Conservation (phyloP, 1,139 yeast genomes). For the Zygosaccharomyces sapae region DNA sequence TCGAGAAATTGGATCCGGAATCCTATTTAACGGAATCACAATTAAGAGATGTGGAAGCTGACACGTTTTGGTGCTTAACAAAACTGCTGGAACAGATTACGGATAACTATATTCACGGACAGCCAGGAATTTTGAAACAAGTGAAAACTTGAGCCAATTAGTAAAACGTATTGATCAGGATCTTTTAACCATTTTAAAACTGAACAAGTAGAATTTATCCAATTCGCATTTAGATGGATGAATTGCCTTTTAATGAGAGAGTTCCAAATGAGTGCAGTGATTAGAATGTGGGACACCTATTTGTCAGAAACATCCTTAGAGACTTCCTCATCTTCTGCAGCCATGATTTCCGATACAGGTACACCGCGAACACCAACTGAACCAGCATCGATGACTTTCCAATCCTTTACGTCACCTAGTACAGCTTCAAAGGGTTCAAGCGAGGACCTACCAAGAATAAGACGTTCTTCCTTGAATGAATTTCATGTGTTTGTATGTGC, state of each 20-base stretch:
- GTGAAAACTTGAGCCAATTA: conserved; percentile 75
- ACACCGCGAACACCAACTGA: conserved; percentile 27
- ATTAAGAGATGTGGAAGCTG: conserved; percentile 74
- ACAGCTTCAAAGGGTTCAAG: conserved; percentile 13
- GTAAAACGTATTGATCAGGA: conserved; percentile 75
- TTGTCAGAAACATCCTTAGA: conserved; percentile 62
- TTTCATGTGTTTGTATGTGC: conserved; percentile 98
- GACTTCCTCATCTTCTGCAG: conserved; percentile 19
- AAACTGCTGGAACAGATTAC: conserved; percentile 89
- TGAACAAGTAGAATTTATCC: conserved; percentile 88
- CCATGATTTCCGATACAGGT: conserved; percentile 12
- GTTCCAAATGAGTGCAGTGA: conserved; percentile 66
- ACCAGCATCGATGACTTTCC: conserved; percentile 20
- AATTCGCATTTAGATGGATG: conserved; percentile 98
- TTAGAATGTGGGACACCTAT: conserved; percentile 98
- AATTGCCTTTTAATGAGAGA: conserved; percentile 96
- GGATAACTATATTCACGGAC: conserved; percentile 95
- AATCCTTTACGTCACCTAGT: conserved; percentile 20
- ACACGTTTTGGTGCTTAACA: conserved; percentile 93
- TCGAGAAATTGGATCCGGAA: conserved; percentile 58
- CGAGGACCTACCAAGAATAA: conserved; percentile 20
- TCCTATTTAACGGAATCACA: conserved; percentile 51
- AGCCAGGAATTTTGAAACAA: conserved; percentile 93
- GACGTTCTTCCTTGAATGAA: conserved; percentile 70
- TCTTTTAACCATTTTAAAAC: conserved; percentile 67